Evolutionary conservation across 23 red algal species (phyloP), one percentile per base, ranked within the genome.

Genomic region (Cyanidioschyzon merolae): DNA sequence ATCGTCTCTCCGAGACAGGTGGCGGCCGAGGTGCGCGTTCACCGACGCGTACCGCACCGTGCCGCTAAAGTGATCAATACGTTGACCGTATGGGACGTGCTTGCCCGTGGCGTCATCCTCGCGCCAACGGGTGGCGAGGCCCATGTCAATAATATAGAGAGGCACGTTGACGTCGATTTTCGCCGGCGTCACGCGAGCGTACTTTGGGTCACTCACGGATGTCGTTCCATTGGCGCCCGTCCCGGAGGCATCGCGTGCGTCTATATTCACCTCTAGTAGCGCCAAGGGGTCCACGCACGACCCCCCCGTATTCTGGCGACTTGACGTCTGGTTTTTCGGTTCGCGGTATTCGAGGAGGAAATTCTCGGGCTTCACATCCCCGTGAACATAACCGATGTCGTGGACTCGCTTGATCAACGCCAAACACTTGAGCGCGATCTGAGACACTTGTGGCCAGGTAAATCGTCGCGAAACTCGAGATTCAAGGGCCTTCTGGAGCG

Each of bases 351-450:
- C 81, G 34, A 87, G 90, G 0, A 96, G 79, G 82, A 96, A 96
- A 82, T 96, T 96, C 39, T 96, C 92, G 2, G 92, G 92, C 59
- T 96, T 96, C 51, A 96, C 92, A 79, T 96, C 92, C 0, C 92
- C 92, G 59, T 96, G 92, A 0, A 96, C 87, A 59, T 96, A 96
- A 34, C 92, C 92, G 18, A 84, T 79, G 0, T 74, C 26, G 37
- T 96, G 92, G 59, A 96, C 74, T 32, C 87, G 90, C 67, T 84
- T 77, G 68, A 96, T 51, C 30, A 96, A 40, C 40, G 87, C 76
- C 18, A 90, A 82, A 76, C 92, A 96, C 76, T 89, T 84, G 76
- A 79, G 74, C 29, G 87, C 92, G 59, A 96, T 90, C 24, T 82
- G 76, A 0, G 85, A 80, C 1, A 96, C 92, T 37, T 79, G 78